Percentiles rank a stretch among this genome's conserved stretches.
These are phyloP conservation scores for Clavispora asparagi DNA, from an alignment of 805 yeast genomes.

Conservation along the genomic window DNA sequence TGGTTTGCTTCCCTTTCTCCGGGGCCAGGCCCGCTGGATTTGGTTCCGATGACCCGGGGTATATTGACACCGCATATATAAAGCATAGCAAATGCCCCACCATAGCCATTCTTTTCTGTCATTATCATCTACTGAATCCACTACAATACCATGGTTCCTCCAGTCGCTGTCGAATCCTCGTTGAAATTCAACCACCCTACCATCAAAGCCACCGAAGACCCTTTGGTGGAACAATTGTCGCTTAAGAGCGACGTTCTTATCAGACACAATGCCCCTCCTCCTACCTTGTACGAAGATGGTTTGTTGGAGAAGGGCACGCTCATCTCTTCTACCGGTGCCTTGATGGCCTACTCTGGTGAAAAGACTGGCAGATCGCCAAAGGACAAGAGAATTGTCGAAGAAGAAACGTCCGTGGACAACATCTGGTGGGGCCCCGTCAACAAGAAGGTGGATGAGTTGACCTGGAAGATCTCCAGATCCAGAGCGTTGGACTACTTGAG, in stretches of 20 bases:
- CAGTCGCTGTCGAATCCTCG: constrained; percentile 41
- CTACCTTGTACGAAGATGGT: constrained; percentile 92
- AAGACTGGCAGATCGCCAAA: constrained; percentile 98
- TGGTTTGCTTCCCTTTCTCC: constrained; percentile 12
- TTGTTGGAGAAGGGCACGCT: constrained; percentile 86
- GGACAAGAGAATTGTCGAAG: constrained; percentile 97
- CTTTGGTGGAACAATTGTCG: constrained; percentile 36
- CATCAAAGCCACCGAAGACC: constrained; percentile 36
- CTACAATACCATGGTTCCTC: constrained; percentile 31
- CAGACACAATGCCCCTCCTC: constrained; percentile 90
- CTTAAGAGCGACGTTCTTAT: constrained; percentile 59
- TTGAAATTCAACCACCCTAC: constrained; percentile 38
- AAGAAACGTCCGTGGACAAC: constrained; percentile 73
- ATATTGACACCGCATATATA: background rate
- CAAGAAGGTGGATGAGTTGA: constrained; percentile 86
- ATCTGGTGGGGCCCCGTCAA: constrained; percentile 99
- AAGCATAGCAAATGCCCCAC: background rate
- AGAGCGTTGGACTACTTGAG: constrained; percentile 96
- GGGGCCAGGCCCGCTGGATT: constrained; percentile 5
- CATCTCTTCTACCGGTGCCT: constrained; percentile 87
- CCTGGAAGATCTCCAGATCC: constrained; percentile 93
- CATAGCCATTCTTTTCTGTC: background rate
- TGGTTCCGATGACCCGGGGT: constrained; percentile 1
- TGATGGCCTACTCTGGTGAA: constrained; percentile 90
- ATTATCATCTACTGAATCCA: too few species aligned